Evolutionary conservation across 2,329 filamentous ascomycete genomes (phyloP).

Genomic region (Scortechinia acanthostroma): DNA sequence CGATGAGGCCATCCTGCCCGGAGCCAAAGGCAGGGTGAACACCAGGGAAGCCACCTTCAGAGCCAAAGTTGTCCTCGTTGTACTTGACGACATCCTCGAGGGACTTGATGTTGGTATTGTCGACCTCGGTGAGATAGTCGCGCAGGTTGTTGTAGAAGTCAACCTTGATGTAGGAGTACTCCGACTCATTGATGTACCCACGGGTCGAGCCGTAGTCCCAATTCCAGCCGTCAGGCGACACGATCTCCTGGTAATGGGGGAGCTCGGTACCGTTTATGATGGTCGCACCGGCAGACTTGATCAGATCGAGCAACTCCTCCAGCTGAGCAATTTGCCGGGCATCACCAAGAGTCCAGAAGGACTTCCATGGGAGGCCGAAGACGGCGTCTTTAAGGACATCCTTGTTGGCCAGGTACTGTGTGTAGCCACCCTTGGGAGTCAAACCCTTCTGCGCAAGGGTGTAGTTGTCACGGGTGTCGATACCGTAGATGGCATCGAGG

Average conservation of each 20-base stretch:
- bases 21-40: slow-evolving; percentile 44
- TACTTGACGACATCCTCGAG: slow-evolving; percentile 43
- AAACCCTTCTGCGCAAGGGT: slow-evolving; percentile 38
- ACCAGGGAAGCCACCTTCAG: slow-evolving; percentile 43
- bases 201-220: slow-evolving; percentile 48
- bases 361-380: slow-evolving; percentile 52
- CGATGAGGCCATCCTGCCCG: slow-evolving; percentile 51
- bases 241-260: slow-evolving; percentile 38
- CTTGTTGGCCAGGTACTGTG: slow-evolving; percentile 35
- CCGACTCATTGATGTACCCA: slow-evolving; percentile 51
- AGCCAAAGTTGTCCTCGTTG: slow-evolving; percentile 41
- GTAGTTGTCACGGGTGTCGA: slow-evolving; percentile 49
- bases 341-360: slow-evolving; percentile 45
- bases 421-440: slow-evolving; percentile 38
- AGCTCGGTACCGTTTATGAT: slow-evolving; percentile 55
- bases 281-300: slow-evolving; percentile 41
- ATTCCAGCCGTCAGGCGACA: slow-evolving; percentile 48
- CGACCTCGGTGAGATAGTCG: slow-evolving; percentile 39
- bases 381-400: slow-evolving; percentile 36
- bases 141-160: slow-evolving; percentile 38
- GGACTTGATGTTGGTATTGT: slow-evolving; percentile 36
- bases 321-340: slow-evolving; percentile 35
- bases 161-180: slow-evolving; percentile 51
- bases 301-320: slow-evolving; percentile 31
- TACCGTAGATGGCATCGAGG: slow-evolving; percentile 62